Conservation (phyloP, 140 eudicot species). For the Senecio squalidus region DNA sequence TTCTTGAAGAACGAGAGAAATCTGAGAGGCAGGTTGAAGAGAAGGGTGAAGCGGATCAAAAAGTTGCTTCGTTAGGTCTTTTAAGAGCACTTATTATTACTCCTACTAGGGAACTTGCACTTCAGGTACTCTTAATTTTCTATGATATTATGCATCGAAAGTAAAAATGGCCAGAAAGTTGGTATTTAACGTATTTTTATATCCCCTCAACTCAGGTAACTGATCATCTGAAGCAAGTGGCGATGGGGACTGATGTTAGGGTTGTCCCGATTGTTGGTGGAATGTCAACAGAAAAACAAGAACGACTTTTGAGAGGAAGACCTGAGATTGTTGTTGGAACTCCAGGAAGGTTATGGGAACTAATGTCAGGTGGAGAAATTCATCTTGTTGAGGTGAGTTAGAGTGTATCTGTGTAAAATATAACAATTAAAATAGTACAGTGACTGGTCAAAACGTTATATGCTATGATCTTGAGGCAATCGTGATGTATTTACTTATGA, state of each 20-base stretch:
- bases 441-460: too few species aligned
- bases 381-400: slow-evolving; percentile 79
- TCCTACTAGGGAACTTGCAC: slow-evolving; percentile 95
- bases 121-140: slow-evolving; percentile 54
- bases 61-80: slow-evolving; percentile 49
- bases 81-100: slow-evolving; percentile 86
- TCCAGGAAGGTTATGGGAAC: slow-evolving; percentile 96
- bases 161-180: too few species aligned
- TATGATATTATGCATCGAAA: neutral
- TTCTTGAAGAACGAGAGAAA: slow-evolving; percentile 83
- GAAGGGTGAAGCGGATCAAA: slow-evolving; percentile 47
- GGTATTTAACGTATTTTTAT: neutral
- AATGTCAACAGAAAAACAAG: slow-evolving; percentile 93
- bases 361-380: slow-evolving; percentile 91
- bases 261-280: slow-evolving; percentile 96
- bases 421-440: slow-evolving; percentile 5
- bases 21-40: slow-evolving; percentile 40
- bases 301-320: slow-evolving; percentile 77
- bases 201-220: slow-evolving; percentile 43
- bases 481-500: too few species aligned
- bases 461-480: too few species aligned
- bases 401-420: neutral
- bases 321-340: slow-evolving; percentile 98
- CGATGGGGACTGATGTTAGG: slow-evolving; percentile 53
- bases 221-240: slow-evolving; percentile 84